Conservation (phyloP, 768 basidiomycete species). For the Phaffia tasmanica region DNA sequence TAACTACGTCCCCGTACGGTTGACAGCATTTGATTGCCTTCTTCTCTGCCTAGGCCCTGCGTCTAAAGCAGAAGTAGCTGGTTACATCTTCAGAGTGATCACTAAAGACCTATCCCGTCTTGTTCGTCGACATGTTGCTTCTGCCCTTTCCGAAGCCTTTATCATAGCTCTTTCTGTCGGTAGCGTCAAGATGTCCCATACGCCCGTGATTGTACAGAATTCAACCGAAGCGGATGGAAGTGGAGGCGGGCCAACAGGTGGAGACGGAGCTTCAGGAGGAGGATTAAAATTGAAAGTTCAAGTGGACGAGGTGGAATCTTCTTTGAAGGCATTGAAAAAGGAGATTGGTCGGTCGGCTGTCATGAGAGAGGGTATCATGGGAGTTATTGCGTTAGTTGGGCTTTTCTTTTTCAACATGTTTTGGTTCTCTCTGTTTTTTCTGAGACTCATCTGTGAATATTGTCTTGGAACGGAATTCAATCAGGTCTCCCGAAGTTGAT, state of each 20-base stretch:
- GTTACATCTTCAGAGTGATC: conserved; percentile 83
- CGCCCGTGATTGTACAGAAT: conserved; percentile 52
- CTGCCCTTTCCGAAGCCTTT: conserved; percentile 72
- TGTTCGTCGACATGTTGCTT: conserved; percentile 76
- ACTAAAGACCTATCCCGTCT: conserved; percentile 70
- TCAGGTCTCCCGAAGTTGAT: conserved; percentile 53
- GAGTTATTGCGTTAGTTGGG: conserved; percentile 58
- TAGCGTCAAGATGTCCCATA: conserved; percentile 61
- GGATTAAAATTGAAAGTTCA: conserved; percentile 40
- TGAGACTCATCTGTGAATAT: not conserved
- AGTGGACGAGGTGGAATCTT: conserved; percentile 60
- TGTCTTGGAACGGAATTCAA: not conserved
- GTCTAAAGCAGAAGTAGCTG: conserved; percentile 56
- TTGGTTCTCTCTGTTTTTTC: not conserved
- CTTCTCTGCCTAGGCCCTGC: conserved; percentile 70
- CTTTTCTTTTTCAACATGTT: not conserved
- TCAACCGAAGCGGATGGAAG: conserved; percentile 77
- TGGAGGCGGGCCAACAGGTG: conserved; percentile 39
- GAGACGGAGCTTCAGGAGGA: no score
- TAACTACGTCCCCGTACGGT: conserved; percentile 80
- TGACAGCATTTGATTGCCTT: conserved; percentile 87
- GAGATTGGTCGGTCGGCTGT: conserved; percentile 65
- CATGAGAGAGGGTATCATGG: conserved; percentile 68
- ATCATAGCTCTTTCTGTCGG: conserved; percentile 78
- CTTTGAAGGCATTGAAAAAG: conserved; percentile 78